Conservation (phyloP, 306 rosid genomes). For the Oxytropis ochrocephala region DNA sequence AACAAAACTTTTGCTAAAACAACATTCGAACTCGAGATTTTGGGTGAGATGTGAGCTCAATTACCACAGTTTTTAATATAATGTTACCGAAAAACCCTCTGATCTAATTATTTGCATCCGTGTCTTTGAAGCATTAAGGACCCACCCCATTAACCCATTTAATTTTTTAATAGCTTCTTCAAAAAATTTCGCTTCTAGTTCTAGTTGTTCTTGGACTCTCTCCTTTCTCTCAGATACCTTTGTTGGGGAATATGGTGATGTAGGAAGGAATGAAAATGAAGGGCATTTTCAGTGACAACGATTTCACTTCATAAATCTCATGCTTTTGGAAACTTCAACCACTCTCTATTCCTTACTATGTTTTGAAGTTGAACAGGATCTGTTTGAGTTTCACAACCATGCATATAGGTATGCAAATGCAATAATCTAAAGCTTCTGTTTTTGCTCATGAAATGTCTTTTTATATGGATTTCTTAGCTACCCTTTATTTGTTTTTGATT, state of each 20-base stretch:
- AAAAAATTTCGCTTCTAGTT: not conserved
- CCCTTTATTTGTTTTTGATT: slow-evolving; percentile 18
- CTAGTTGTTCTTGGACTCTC: slow-evolving; percentile 25
- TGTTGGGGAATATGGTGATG: slow-evolving; percentile 33
- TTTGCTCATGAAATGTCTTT: slow-evolving; percentile 1
- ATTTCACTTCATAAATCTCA: slow-evolving; percentile 25
- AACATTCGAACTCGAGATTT: too few species aligned
- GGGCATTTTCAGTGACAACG: slow-evolving; percentile 20
- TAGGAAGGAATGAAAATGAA: slow-evolving; percentile 18
- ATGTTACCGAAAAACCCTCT: too few species aligned
- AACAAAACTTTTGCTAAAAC: too few species aligned
- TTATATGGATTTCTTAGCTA: slow-evolving; percentile 4
- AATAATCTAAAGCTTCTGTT: slow-evolving; percentile 22
- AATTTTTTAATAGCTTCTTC: slow-evolving; percentile 14
- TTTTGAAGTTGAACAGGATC: slow-evolving; percentile 57
- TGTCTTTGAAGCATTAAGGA: slow-evolving; percentile 29
- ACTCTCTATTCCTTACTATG: slow-evolving; percentile 30
- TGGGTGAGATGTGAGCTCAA: too few species aligned
- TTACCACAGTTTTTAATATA: too few species aligned
- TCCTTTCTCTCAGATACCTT: slow-evolving; percentile 41
- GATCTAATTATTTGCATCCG: slow-evolving; percentile 24
- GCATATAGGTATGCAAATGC: slow-evolving; percentile 45
- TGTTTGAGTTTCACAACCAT: slow-evolving; percentile 42
- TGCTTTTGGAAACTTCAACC: slow-evolving; percentile 19
- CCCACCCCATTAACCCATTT: slow-evolving; percentile 40